Base-by-base conservation (phyloP, 805 yeast genomes). In the Alloascoidea africana region DNA sequence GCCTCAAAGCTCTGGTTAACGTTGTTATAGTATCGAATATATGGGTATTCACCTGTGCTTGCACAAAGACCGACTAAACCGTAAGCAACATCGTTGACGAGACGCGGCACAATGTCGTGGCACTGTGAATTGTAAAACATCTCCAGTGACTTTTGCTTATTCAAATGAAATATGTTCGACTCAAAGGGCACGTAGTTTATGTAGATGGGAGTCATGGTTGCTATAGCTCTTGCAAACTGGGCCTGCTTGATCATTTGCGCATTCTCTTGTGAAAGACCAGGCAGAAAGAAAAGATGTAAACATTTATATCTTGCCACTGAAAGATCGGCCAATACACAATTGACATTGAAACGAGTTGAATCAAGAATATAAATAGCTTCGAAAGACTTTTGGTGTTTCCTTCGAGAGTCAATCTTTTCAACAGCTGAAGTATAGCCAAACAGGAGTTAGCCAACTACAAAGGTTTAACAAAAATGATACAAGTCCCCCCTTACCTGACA, bases 1-100 rank as follows among this genome's bases (percentile, higher is more conserved):
- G 86, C 77, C 17, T 67, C 65, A 45, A 71, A 67, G 18, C 59
- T 53, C 5, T 65, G 62, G 30, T 70, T 59, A 48, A 51, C 14
- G 67, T 60, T 33, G 68, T 72, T 63, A 50, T 74, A 77, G 56
- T 73, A 83, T 46, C 98, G 65, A 15, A 91, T 72, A 34, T 80
- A 69, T 2, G 98, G 98, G 47, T 80, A 83, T 50, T 87, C 96
- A 11, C 93, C 93, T 1, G 91, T 74, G 5, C 80, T 51, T 4
- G 81, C 70, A 62, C 94, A 82, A 16, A 84, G 47, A 45, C 77
- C 73, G 18, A 85, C 73, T 45, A 91, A 61, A 16, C 84, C 55
- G 32, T 69, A 60, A 1, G 89, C 84, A 0, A 81, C 71, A 37
- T 56, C 56, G 14, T 65, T 59, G 13, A 84, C 63, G 40, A 79